phyloP scores from a whole-genome alignment of 2,329 filamentous ascomycete genomes.

The Venturia carpophila region DNA sequence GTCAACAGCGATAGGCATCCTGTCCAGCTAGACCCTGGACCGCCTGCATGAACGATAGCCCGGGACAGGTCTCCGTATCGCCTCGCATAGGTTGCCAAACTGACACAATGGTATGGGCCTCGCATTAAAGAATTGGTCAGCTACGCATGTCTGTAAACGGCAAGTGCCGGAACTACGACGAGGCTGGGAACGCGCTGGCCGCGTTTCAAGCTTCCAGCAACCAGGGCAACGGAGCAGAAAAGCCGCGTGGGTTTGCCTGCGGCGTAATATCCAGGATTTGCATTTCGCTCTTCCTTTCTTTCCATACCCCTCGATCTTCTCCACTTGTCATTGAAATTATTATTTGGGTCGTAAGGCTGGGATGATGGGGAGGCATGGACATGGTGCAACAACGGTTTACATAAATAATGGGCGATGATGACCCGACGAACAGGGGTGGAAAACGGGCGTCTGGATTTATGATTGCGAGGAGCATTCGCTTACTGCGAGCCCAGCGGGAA shows the following conservation, averaged over 20 bases:
- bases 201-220: constrained; percentile 4
- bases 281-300: background rate
- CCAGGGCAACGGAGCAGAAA: background rate
- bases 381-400: background rate
- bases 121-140: background rate
- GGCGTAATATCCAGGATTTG: background rate
- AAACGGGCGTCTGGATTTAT: constrained; percentile 10
- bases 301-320: background rate
- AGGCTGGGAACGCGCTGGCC: constrained; percentile 2
- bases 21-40: background rate
- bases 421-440: background rate
- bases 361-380: background rate
- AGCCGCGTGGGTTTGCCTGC: background rate
- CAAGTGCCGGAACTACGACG: background rate
- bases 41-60: background rate
- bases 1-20: constrained; percentile 13
- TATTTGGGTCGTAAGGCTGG: constrained; percentile 10
- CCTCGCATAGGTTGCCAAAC: background rate
- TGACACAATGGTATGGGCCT: background rate
- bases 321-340: constrained; percentile 1
- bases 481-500: background rate
- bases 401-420: constrained; percentile 2
- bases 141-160: background rate
- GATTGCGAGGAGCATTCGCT: constrained; percentile 9
- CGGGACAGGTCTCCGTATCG: background rate